Evolutionary conservation across 805 yeast species (phyloP).

Genomic region (Ogataea paraovalis): DNA sequence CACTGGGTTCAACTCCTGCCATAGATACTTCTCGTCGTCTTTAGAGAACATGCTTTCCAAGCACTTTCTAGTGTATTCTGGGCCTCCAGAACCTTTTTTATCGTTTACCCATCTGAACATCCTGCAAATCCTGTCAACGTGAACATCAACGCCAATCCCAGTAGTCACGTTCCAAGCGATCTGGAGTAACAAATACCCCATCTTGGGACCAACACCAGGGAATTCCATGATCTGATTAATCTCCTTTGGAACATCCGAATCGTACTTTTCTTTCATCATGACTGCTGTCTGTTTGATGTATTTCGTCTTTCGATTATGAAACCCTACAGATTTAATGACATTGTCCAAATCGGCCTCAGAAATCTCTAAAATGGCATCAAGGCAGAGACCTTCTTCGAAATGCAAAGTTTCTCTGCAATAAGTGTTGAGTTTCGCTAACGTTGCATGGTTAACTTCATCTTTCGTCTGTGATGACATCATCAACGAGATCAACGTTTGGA

Average conservation of each 20-base stretch:
- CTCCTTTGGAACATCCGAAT: constrained; percentile 70
- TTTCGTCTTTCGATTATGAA: constrained; percentile 73
- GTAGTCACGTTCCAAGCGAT: constrained; percentile 71
- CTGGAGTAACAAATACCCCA: constrained; percentile 81
- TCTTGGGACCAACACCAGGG: constrained; percentile 96
- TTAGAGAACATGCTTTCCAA: constrained; percentile 63
- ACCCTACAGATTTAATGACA: constrained; percentile 78
- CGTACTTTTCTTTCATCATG: constrained; percentile 44
- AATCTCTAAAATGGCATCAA: constrained; percentile 49
- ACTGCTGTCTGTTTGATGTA: constrained; percentile 62
- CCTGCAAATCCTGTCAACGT: constrained; percentile 73
- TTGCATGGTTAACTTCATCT: constrained; percentile 77
- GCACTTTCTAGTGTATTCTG: constrained; percentile 69
- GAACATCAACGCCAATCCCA: constrained; percentile 96
- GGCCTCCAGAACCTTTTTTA: constrained; percentile 38
- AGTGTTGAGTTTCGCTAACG: constrained; percentile 59
- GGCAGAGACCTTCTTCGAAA: constrained; percentile 45
- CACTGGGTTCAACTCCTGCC: constrained; percentile 83
- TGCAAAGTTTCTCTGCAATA: constrained; percentile 37
- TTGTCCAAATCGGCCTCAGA: constrained; percentile 57
- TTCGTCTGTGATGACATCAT: constrained; percentile 92
- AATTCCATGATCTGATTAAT: constrained; percentile 59
- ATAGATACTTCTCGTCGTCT: constrained; percentile 38
- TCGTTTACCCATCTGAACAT: constrained; percentile 75
- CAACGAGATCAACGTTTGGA: constrained; percentile 72